Evolutionary conservation across 345 rosid species (phyloP).

Genomic region (Adansonia digitata): DNA sequence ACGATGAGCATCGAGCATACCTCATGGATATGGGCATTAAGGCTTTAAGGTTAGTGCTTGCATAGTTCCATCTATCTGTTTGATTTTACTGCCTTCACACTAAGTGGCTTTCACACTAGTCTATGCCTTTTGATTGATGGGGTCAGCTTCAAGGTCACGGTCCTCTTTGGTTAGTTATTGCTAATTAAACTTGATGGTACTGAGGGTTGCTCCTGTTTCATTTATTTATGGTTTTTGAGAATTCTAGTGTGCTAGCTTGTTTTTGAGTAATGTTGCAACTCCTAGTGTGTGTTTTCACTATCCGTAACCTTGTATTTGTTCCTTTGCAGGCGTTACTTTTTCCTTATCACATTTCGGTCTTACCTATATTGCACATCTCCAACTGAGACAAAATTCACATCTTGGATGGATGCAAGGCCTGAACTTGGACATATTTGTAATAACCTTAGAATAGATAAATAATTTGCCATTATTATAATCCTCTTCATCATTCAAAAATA

Average conservation of each 20-base stretch:
- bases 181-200: background rate
- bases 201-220: background rate
- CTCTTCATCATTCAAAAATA: conserved; percentile 7
- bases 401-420: conserved; percentile 87
- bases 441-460: conserved; percentile 76
- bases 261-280: background rate
- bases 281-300: background rate
- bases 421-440: conserved; percentile 91
- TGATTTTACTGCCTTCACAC: background rate
- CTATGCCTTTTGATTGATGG: background rate
- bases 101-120: background rate
- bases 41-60: conserved; percentile 67
- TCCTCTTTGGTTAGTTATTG: background rate
- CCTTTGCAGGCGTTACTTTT: conserved; percentile 77
- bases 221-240: background rate
- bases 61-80: background rate
- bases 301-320: background rate
- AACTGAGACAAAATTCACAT: conserved; percentile 45
- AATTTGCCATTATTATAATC: conserved; percentile 9
- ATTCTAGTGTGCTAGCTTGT: background rate
- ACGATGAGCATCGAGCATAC: conserved; percentile 61
- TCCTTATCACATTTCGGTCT: conserved; percentile 79
- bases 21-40: conserved; percentile 76
- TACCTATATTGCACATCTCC: conserved; percentile 69
- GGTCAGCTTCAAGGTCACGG: background rate